Base-by-base conservation (phyloP, 2,329 filamentous ascomycete species). In the Dichotomopilus funicola region DNA sequence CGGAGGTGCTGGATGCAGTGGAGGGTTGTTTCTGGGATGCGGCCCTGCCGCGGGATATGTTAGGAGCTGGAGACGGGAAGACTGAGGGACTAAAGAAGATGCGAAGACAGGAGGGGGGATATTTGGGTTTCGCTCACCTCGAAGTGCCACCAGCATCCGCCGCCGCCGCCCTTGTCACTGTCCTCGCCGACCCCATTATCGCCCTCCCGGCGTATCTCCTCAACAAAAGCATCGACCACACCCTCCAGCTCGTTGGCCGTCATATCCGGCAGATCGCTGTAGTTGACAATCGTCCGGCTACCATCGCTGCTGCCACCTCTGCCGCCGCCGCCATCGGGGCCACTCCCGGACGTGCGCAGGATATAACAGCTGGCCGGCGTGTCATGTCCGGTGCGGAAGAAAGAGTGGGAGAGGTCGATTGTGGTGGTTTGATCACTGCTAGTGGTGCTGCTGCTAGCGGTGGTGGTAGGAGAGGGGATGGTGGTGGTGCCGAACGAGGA, bases 291-390 rank as follows among this genome's bases (percentile, higher is more conserved):
- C 0, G 87, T 90, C 45, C 87, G 77, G 54, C 80, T 85, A 19
- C 78, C 80, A 3, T 27, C 19, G 3, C 19, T 3, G 19, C 19
- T 27, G 19, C 19, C 19, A 27, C 19, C 3, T 27, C 19, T 27
- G 19, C 19, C 19, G 19, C 19, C 19, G 3, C 19, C 19, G 19
- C 19, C 19, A 27, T 27, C 19, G 19, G 19, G 19, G 3, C 19
- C 19, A 3, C 76, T 82, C 31, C 69, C 70, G 49, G 73, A 69
- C 65, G 81, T 87, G 59, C 82, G 81, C 56, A 89, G 76, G 59
- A 89, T 83, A 70, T 87, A 88, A 68, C 85, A 83, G 56, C 83
- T 86, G 2, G 86, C 84, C 1, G 86, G 76, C 59, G 85, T 78
- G 5, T 68, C 63, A 60, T 76, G 71, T 19, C 71, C 73, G 6